Evolutionary conservation across 257 asterid species (phyloP), one percentile per base, ranked within the genome.

Genomic region (Haberlea rhodopensis): DNA sequence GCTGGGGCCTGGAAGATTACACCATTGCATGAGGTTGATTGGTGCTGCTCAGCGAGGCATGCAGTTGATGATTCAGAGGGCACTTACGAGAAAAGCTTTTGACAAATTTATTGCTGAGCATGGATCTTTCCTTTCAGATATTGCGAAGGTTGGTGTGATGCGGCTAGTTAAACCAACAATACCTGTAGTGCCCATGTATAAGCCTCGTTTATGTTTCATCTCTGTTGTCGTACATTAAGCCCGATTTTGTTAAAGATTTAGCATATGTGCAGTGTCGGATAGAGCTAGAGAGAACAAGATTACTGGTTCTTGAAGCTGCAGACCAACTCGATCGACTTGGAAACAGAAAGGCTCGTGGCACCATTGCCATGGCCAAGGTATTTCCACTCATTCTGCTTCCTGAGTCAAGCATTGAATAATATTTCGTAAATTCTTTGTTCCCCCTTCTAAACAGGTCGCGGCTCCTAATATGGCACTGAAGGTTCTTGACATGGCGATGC

Each of bases 1-100:
- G 76, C 79, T 92, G 58, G 98, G 98, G 57, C 98, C 98, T 0
- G 98, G 98, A 69, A 84, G 97, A 78, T 65, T 92, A 74, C 97
- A 92, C 79, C 98, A 92, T 75, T 92, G 97, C 90, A 89, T 92
- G 98, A 92, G 98, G 76, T 68, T 84, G 67, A 87, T 92, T 28
- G 98, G 98, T 11, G 91, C 95, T 59, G 98, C 98, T 16, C 97
- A 92, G 74, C 96, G 98, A 11, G 98, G 95, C 55, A 87, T 92
- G 95, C 89, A 82, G 78, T 59, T 89, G 85, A 83, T 91, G 85
- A 70, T 87, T 67, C 91, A 81, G 74, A 85, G 98, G 77, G 97
- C 98, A 13, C 71, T 79, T 13, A 76, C 77, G 76, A 84, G 98
- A 75, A 75, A 66, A 75, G 82, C 84, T n/a, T 92, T 92, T 43